Evolutionary conservation across 1,284 basidiomycete genomes (phyloP), one percentile per base, ranked within the genome.

Genomic region (Lignosus rhinocerotis): DNA sequence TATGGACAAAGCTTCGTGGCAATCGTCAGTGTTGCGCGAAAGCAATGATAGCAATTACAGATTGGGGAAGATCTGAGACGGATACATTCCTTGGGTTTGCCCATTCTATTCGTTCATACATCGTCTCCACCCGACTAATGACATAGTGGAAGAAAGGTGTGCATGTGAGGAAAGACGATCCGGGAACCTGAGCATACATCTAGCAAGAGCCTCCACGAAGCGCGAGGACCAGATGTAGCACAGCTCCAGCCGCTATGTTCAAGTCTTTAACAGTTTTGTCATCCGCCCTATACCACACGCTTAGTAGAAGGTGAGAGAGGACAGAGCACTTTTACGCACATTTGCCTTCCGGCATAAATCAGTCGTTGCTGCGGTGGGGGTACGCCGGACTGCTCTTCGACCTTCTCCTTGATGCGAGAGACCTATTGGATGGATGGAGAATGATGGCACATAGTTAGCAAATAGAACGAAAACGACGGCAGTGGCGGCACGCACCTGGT

Each of bases 351-450:
- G 69, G 86, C 79, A 73, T 92, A 98, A 73, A 99, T 99, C 68
- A 99, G 77, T 60, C 97, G 87, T 74, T 99, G 97, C 75, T 99
- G 97, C 41, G 84, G 92, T 60, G 97, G 96, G 16, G 97, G 97
- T 50, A 99, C 97, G 69, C 96, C 97, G 42, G 96, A 96, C 77
- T 99, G 97, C 78, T 98, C 96, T 75, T 99, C 97, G 33, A 99
- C 94, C 74, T 94, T 92, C 81, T 98, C 96, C 80, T 99, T 99
- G 78, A 99, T 96, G 66, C 94, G 88, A 48, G 86, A 82, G 72
- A 98, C 94, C 96, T 97, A 67, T 11, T 1, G 31, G 6, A 11
- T 31, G 21, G 31, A 14, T 45, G 14, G 31, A 33, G 43, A 43
- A 12, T 31, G n/a, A 39, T 6, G 21, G 8, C 6, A 36, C 12